phyloP scores from a whole-genome alignment of 2,329 filamentous ascomycete species.

The Xylaria sp. region DNA sequence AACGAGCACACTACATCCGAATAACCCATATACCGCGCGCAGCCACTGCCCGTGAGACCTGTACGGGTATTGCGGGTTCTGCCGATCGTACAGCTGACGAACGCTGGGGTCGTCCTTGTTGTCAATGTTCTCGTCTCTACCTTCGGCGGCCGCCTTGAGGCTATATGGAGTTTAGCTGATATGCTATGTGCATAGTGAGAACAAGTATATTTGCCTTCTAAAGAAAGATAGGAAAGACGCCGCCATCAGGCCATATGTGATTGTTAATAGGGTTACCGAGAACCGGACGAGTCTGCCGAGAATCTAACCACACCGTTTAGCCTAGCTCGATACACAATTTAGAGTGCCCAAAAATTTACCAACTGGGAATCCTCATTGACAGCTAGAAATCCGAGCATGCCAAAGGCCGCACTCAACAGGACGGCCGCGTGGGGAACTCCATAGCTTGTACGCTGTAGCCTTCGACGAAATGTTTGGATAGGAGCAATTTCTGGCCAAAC shows the following conservation, averaged over 20 bases:
- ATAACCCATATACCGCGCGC: slow-evolving; percentile 13
- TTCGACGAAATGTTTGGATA: slow-evolving; percentile 13
- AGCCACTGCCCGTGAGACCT: slow-evolving; percentile 16
- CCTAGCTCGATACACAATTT: background rate
- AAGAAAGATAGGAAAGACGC: slow-evolving; percentile 18
- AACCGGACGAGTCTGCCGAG: slow-evolving; percentile 18
- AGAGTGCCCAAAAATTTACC: background rate
- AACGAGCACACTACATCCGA: slow-evolving; percentile 17
- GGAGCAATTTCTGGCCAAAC: slow-evolving; percentile 20
- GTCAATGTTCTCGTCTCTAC: slow-evolving; percentile 18
- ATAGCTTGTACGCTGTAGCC: slow-evolving; percentile 20
- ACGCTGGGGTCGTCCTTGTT: slow-evolving; percentile 22
- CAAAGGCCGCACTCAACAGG: slow-evolving; percentile 18
- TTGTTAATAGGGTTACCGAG: slow-evolving; percentile 17
- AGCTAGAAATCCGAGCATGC: slow-evolving; percentile 14
- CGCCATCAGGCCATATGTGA: slow-evolving; percentile 23
- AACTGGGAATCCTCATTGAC: slow-evolving; percentile 19
- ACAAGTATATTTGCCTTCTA: background rate
- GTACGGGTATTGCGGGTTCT: slow-evolving; percentile 20
- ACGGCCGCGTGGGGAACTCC: slow-evolving; percentile 11
- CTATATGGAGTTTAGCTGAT: background rate
- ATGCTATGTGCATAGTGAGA: background rate
- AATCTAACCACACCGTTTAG: slow-evolving; percentile 7
- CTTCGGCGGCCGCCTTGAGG: slow-evolving; percentile 21
- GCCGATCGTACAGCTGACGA: slow-evolving; percentile 10